These are phyloP conservation scores for Infundibulicybe gibba DNA, from an alignment of 768 basidiomycete genomes.

Conservation along the genomic window DNA sequence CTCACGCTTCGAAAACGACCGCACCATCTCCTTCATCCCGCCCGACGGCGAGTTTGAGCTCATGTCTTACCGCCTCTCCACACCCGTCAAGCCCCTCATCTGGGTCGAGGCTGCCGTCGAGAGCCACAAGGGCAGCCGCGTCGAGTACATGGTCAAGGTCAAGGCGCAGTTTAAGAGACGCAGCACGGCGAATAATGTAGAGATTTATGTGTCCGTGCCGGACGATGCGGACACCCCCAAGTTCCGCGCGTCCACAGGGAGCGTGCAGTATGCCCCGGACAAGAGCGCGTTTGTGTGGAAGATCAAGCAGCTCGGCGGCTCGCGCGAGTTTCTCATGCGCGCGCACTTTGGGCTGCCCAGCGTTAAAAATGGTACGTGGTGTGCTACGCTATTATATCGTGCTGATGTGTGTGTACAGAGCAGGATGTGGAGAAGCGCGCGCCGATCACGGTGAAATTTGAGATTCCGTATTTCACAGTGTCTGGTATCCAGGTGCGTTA, in stretches of 20 bases:
- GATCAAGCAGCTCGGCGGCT: conserved; percentile 96
- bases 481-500: conserved; percentile 98
- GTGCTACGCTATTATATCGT: not conserved
- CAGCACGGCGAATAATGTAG: conserved; percentile 97
- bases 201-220: conserved; percentile 98
- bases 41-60: conserved; percentile 99
- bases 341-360: conserved; percentile 97
- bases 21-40: conserved; percentile 98
- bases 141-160: conserved; percentile 95
- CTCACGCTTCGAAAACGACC: conserved; percentile 96
- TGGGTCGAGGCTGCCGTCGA: conserved; percentile 98
- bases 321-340: conserved; percentile 95
- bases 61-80: conserved; percentile 96
- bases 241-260: conserved; percentile 95
- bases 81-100: conserved; percentile 93
- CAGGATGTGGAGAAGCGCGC: conserved; percentile 86
- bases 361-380: conserved; percentile 76
- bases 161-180: conserved; percentile 97
- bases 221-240: conserved; percentile 98
- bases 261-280: conserved; percentile 95
- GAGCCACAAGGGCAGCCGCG: conserved; percentile 86
- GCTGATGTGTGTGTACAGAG: conserved; percentile 27
- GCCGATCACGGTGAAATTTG: conserved; percentile 96
- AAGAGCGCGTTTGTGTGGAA: conserved; percentile 99
- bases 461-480: conserved; percentile 98